Conservation (phyloP, 768 basidiomycete genomes). For the Suillus fuscotomentosus region DNA sequence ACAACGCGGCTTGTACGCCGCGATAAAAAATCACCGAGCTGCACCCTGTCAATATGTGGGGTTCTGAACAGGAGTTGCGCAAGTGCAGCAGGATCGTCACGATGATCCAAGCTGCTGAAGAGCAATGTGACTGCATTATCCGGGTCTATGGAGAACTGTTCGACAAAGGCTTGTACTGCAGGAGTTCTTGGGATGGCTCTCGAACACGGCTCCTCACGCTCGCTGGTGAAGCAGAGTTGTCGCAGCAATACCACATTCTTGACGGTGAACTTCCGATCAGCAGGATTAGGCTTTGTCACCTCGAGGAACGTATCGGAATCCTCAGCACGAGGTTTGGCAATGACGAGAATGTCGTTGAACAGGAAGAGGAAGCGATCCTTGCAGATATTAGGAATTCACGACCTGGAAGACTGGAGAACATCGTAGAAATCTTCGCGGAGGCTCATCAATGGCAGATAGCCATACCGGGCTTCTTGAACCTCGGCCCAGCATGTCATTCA, state of each 20-base stretch:
- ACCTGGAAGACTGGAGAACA: slow-evolving; percentile 91
- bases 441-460: slow-evolving; percentile 73
- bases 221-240: slow-evolving; percentile 65
- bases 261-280: slow-evolving; percentile 80
- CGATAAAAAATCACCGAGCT: slow-evolving; percentile 83
- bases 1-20: slow-evolving; percentile 70
- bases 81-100: slow-evolving; percentile 71
- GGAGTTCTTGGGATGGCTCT: slow-evolving; percentile 56
- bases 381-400: slow-evolving; percentile 87
- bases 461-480: slow-evolving; percentile 58
- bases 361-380: slow-evolving; percentile 96
- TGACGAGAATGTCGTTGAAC: slow-evolving; percentile 93
- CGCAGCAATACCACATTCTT: slow-evolving; percentile 85
- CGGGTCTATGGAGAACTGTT: slow-evolving; percentile 80
- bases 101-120: slow-evolving; percentile 55
- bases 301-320: slow-evolving; percentile 66
- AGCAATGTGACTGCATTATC: slow-evolving; percentile 73
- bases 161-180: slow-evolving; percentile 68
- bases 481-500: slow-evolving; percentile 69
- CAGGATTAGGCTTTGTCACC: slow-evolving; percentile 48
- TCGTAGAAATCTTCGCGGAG: slow-evolving; percentile 82
- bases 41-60: slow-evolving; percentile 76
- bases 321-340: slow-evolving; percentile 84
- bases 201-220: slow-evolving; percentile 58
- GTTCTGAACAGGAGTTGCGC: slow-evolving; percentile 81